Percentiles rank a stretch among this genome's conserved stretches.
These are phyloP conservation scores for Arthromyces matolae DNA, from an alignment of 768 basidiomycete genomes.

Conservation along the genomic window DNA sequence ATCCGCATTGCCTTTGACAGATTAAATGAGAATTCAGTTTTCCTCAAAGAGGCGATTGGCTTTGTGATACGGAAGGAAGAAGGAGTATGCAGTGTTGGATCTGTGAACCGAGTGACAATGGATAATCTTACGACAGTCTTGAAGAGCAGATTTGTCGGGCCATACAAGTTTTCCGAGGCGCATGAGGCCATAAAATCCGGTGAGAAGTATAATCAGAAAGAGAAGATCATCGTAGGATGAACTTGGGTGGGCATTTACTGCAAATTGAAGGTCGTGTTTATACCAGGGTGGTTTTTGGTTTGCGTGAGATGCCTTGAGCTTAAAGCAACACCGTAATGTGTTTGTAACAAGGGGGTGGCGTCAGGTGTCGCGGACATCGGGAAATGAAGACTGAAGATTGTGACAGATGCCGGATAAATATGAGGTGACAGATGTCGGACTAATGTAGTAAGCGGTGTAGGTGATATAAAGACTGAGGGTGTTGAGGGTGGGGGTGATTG, in stretches of 20 bases:
- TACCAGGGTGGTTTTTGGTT: not conserved
- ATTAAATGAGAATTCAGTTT: too few species aligned
- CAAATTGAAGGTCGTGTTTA: not conserved
- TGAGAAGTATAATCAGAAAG: slow-evolving; percentile 25
- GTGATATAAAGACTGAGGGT: slow-evolving; percentile 30
- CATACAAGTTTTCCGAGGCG: slow-evolving; percentile 24
- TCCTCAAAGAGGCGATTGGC: too few species aligned
- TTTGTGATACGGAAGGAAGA: too few species aligned
- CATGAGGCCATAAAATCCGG: slow-evolving; percentile 24
- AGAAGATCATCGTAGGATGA: slow-evolving; percentile 20
- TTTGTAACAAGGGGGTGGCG: not conserved
- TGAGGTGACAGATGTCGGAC: slow-evolving; percentile 15
- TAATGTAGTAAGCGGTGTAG: slow-evolving; percentile 29
- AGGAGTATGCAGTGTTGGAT: too few species aligned
- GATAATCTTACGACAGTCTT: slow-evolving; percentile 1
- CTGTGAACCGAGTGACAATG: too few species aligned
- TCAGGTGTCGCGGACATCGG: slow-evolving; percentile 19
- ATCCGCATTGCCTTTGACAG: too few species aligned
- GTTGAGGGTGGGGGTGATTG: slow-evolving; percentile 19
- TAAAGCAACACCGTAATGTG: not conserved
- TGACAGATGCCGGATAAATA: slow-evolving; percentile 38
- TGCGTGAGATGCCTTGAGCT: too few species aligned
- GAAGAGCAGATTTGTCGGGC: slow-evolving; percentile 14
- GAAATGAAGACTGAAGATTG: slow-evolving; percentile 28
- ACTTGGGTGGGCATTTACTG: not conserved